Evolutionary conservation across 2,329 filamentous ascomycete genomes (phyloP).

Genomic region (Cytospora schulzeri): DNA sequence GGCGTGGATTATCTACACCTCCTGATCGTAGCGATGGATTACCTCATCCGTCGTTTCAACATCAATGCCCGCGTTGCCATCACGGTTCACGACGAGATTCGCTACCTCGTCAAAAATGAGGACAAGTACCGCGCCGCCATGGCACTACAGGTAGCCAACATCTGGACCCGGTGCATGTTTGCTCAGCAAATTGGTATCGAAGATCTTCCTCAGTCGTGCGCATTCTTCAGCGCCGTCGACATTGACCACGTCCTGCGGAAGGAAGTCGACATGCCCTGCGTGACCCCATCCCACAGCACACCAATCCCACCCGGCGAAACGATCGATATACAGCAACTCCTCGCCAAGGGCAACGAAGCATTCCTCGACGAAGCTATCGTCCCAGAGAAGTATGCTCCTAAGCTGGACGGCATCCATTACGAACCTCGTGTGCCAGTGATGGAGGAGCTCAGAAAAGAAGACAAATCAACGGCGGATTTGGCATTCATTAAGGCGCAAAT

Average conservation of each 20-base stretch:
- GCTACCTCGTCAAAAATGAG: slow-evolving; percentile 82
- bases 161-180: slow-evolving; percentile 98
- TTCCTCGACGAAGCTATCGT: slow-evolving; percentile 66
- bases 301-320: slow-evolving; percentile 84
- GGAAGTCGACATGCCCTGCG: slow-evolving; percentile 96
- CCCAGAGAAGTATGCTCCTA: slow-evolving; percentile 57
- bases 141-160: slow-evolving; percentile 89
- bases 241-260: slow-evolving; percentile 95
- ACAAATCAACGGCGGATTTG: slow-evolving; percentile 47
- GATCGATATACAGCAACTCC: slow-evolving; percentile 77
- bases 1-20: slow-evolving; percentile 97
- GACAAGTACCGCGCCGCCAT: slow-evolving; percentile 90
- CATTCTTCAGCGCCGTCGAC: slow-evolving; percentile 94
- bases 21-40: slow-evolving; percentile 92
- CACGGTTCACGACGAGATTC: slow-evolving; percentile 96
- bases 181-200: slow-evolving; percentile 94
- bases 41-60: slow-evolving; percentile 81
- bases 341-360: slow-evolving; percentile 71
- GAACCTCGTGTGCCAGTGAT: slow-evolving; percentile 76
- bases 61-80: slow-evolving; percentile 84
- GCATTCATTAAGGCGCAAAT: slow-evolving; percentile 85
- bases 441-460: slow-evolving; percentile 62
- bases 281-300: slow-evolving; percentile 82
- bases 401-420: slow-evolving; percentile 67
- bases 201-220: slow-evolving; percentile 90